Evolutionary conservation across 177 flowering plant genomes (phyloP).

Genomic region (Vitis hybrid): DNA sequence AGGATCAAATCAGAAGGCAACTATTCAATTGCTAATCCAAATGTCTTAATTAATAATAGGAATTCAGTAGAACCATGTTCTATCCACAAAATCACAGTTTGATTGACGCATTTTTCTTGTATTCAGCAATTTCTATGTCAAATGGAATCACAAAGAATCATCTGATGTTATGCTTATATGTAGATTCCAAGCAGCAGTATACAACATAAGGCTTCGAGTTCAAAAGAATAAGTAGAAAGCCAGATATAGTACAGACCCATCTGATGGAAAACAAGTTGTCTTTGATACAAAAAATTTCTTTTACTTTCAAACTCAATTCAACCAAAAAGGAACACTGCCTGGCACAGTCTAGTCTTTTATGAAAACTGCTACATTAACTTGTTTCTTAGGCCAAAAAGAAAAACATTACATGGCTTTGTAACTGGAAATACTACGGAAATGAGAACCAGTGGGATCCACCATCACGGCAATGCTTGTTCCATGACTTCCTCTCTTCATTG

Average conservation of each 20-base stretch:
- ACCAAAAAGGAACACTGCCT: too few species aligned
- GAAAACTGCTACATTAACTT: too few species aligned
- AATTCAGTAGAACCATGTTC: not conserved
- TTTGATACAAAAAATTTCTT: too few species aligned
- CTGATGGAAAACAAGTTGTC: too few species aligned
- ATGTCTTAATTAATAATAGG: slow-evolving; percentile 22
- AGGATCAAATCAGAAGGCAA: slow-evolving; percentile 32
- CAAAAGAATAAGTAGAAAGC: not conserved
- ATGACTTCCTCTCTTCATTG: too few species aligned
- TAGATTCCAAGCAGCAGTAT: not conserved
- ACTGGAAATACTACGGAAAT: too few species aligned
- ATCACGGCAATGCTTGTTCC: too few species aligned
- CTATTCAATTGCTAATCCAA: slow-evolving; percentile 23
- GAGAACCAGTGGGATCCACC: too few species aligned
- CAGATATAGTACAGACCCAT: not conserved
- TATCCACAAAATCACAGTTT: not conserved
- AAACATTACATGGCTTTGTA: too few species aligned
- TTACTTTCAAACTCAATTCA: too few species aligned
- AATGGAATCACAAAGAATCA: not conserved
- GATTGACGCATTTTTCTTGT: not conserved
- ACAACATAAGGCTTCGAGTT: not conserved
- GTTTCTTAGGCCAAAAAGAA: too few species aligned
- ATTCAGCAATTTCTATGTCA: not conserved
- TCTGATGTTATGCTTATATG: not conserved
- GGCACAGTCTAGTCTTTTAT: too few species aligned